Base-by-base conservation (phyloP, 2,329 filamentous ascomycete species). In the Zymoseptoria ardabiliae region DNA sequence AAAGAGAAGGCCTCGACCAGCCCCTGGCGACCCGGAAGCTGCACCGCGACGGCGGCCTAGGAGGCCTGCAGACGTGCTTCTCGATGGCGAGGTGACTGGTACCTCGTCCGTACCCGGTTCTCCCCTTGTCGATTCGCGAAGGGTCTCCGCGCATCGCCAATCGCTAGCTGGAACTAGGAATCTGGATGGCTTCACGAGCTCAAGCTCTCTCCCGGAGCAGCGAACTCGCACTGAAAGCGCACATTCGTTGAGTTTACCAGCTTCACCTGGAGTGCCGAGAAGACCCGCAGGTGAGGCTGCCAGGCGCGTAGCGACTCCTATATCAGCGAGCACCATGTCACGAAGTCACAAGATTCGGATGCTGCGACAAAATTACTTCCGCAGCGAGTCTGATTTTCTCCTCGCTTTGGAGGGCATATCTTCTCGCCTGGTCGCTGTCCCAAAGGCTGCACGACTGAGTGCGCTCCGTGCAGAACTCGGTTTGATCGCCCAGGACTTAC, bases 401-500 rank as follows among this genome's bases (percentile, higher is more conserved):
- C 88, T 86, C 3, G 90, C 90, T 1, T 79, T 94, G 17, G 89
- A 93, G 72, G 87, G 89, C 65, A 93, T 94, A 56, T 94, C 90
- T 2, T 92, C 91, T 70, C 85, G 89, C n/a, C 77, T 94, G 51
- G 88, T 94, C 5, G 81, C 88, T 57, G 90, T 94, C 4, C 90
- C 90, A 1, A 94, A 94, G 71, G 85, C 86, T 35, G 90, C 90
- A 49, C 85, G 90, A 30, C 80, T 94, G 66, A 94, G 90, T 73
- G 90, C 90, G 50, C 77, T 94, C 52, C 83, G 90, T 59, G 90
- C 90, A 2, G 90, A 94, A 74, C 79, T 94, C 61, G 90, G 89
- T 13, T 79, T 94, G 41, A 89, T 94, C 63, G 87, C 86, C 2
- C 88, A 90, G 68, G 90, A 94, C 69, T 76, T 94, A 51, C 90